Evolutionary conservation across 1,139 yeast genomes (phyloP).

Genomic region (Torulaspora pretoriensis): DNA sequence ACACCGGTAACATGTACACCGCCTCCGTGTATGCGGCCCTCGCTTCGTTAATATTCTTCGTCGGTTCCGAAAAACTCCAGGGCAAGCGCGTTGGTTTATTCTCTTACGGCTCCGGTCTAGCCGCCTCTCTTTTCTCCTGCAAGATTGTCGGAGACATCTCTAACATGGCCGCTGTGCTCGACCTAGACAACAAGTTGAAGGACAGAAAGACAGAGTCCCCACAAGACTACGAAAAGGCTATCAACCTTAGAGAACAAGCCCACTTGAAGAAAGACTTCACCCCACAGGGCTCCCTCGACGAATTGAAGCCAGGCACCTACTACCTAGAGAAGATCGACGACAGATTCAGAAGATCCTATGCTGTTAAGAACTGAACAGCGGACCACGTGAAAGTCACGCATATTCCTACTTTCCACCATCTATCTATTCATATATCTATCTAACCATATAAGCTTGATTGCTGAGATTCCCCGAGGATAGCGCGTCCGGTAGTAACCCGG

Average conservation of each 20-base stretch:
- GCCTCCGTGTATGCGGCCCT: conserved; percentile 90
- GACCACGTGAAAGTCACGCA: not conserved
- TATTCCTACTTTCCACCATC: too few relatives aligned
- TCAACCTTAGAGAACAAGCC: conserved; percentile 82
- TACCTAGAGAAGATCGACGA: conserved; percentile 84
- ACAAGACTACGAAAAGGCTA: conserved; percentile 72
- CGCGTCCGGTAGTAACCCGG: not conserved
- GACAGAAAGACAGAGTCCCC: conserved; percentile 70
- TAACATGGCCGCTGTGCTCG: conserved; percentile 58
- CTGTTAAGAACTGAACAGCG: conserved; percentile 46
- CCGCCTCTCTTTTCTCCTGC: conserved; percentile 81
- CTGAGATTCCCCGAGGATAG: too few relatives aligned
- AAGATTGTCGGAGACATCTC: conserved; percentile 79
- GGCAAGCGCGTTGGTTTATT: conserved; percentile 86
- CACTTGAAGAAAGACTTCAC: conserved; percentile 73
- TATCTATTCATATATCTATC: too few relatives aligned
- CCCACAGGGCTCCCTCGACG: conserved; percentile 76
- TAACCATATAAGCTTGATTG: too few relatives aligned
- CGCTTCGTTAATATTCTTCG: conserved; percentile 72
- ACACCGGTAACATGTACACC: conserved; percentile 98
- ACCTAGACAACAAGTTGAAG: conserved; percentile 65
- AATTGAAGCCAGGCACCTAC: conserved; percentile 70
- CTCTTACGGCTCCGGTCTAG: conserved; percentile 98
- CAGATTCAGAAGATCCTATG: conserved; percentile 79
- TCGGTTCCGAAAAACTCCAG: conserved; percentile 68